A percentile compares a stretch with the other conserved stretches of the same genome.
Conservation (phyloP, 1,284 basidiomycete species). For the Termitomyces sp. region DNA sequence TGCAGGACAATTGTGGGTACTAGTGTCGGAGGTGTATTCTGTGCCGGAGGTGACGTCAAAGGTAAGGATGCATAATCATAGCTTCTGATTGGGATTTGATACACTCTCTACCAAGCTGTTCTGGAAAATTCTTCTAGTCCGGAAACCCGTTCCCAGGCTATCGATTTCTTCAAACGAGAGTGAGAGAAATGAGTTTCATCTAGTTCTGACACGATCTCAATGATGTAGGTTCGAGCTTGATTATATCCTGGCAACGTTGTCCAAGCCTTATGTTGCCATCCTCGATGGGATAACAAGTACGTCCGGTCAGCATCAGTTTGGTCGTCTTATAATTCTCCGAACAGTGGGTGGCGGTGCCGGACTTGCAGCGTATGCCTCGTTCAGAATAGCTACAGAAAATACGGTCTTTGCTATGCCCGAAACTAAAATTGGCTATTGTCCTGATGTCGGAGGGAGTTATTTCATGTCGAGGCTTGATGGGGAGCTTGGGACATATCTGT, state of each 20-base stretch:
- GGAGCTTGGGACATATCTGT: conserved; percentile 88
- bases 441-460: conserved; percentile 90
- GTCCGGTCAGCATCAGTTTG: conserved; percentile 28
- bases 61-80: conserved; percentile 39
- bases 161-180: conserved; percentile 91
- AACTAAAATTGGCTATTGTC: conserved; percentile 86
- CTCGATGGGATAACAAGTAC: conserved; percentile 90
- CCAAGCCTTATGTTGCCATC: conserved; percentile 85
- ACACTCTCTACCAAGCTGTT: conserved; percentile 40
- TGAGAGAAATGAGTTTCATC: conserved; percentile 36
- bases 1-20: conserved; percentile 76
- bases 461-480: conserved; percentile 92
- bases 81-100: conserved; percentile 11
- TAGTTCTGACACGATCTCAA: conserved; percentile 1
- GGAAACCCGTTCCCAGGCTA: conserved; percentile 53
- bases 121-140: conserved; percentile 44
- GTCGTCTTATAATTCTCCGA: conserved; percentile 11
- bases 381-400: conserved; percentile 92
- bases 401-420: conserved; percentile 97
- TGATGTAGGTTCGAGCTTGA: conserved; percentile 78
- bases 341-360: conserved; percentile 97
- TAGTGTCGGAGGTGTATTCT: conserved; percentile 82
- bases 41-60: conserved; percentile 92
- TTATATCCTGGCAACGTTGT: conserved; percentile 74
- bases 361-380: conserved; percentile 81